phyloP scores from a whole-genome alignment of 805 yeast genomes.

The Saturnispora diversa region DNA sequence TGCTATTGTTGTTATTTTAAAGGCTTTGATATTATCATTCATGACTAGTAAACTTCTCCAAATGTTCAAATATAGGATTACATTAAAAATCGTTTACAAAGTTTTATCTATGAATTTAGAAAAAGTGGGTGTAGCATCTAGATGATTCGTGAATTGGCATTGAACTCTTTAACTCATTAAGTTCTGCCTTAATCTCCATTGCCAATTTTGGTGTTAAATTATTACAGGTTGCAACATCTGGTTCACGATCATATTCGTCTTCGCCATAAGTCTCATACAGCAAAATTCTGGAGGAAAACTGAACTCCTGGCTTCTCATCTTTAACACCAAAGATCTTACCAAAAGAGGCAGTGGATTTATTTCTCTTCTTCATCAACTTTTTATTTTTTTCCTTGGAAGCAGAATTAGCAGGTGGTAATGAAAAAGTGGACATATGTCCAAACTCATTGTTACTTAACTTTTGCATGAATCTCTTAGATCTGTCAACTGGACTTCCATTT shows the following conservation, averaged over 20 bases:
- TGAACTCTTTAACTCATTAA: constrained; percentile 66
- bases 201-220: constrained; percentile 83
- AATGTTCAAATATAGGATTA: too few species aligned
- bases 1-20: too few species aligned
- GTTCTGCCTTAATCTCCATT: constrained; percentile 75
- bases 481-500: constrained; percentile 1
- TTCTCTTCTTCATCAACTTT: constrained; percentile 15
- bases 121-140: constrained; percentile 75
- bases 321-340: constrained; percentile 14
- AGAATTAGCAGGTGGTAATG: constrained; percentile 8
- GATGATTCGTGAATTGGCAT: constrained; percentile 84
- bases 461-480: constrained; percentile 12
- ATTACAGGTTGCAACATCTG: constrained; percentile 89
- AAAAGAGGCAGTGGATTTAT: constrained; percentile 19
- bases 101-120: constrained; percentile 39
- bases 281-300: constrained; percentile 74
- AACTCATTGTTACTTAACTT: constrained; percentile 6
- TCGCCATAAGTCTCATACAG: constrained; percentile 79
- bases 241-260: constrained; percentile 85
- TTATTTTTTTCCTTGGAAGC: constrained; percentile 8
- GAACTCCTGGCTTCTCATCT: constrained; percentile 22
- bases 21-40: too few species aligned
- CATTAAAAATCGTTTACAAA: too few species aligned
- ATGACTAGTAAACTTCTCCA: too few species aligned
- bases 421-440: constrained; percentile 12